phyloP scores from a whole-genome alignment of 805 yeast genomes.

The Brettanomyces anomalus region DNA sequence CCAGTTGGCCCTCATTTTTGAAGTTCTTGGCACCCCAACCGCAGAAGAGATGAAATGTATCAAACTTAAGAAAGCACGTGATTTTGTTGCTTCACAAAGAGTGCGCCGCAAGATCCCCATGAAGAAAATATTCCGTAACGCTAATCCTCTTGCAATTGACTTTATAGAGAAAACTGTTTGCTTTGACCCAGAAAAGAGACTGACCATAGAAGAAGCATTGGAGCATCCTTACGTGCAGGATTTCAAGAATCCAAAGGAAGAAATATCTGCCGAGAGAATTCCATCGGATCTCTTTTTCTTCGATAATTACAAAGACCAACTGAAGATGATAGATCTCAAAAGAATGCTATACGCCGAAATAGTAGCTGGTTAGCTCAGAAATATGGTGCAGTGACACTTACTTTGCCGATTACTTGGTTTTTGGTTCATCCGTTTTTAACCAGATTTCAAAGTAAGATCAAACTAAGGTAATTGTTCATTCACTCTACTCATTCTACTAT shows the following conservation, averaged over 20 bases:
- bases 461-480: too few species aligned
- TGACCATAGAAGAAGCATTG: constrained; percentile 75
- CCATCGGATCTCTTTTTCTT: constrained; percentile 50
- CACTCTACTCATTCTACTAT: too few species aligned
- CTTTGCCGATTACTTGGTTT: background rate
- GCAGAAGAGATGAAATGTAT: constrained; percentile 68
- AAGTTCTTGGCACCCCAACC: constrained; percentile 63
- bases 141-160: constrained; percentile 45
- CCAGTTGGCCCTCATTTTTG: constrained; percentile 58
- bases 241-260: constrained; percentile 68
- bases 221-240: constrained; percentile 66
- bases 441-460: background rate
- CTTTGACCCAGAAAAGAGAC: constrained; percentile 75
- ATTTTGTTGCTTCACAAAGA: constrained; percentile 49
- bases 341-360: constrained; percentile 44
- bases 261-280: constrained; percentile 46
- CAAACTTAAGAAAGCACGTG: constrained; percentile 67
- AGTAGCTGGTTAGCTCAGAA: constrained; percentile 20
- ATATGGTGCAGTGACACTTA: background rate
- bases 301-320: constrained; percentile 43
- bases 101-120: constrained; percentile 49
- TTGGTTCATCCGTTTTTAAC: background rate
- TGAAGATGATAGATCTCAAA: constrained; percentile 41
- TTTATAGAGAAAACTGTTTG: constrained; percentile 63
- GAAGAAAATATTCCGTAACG: constrained; percentile 38